These are phyloP conservation scores for Solanum aculeatissimum DNA, from an alignment of 305 asterid genomes.

Conservation along the genomic window DNA sequence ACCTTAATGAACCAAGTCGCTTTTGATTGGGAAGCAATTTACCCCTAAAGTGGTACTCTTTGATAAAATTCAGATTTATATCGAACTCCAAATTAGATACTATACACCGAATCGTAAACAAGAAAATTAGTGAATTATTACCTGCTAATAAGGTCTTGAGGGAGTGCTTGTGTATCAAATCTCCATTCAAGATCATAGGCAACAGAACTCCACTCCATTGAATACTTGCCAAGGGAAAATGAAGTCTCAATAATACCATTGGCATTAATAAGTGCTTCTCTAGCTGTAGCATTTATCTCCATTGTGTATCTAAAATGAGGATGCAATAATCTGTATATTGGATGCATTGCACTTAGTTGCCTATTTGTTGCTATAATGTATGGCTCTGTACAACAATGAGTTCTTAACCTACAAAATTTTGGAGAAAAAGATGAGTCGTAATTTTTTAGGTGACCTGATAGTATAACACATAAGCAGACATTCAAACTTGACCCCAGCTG, in stretches of 20 bases:
- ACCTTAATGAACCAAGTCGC: background rate
- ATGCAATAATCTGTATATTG: slow-evolving; percentile 30
- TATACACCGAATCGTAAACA: too few relatives aligned
- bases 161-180: slow-evolving; percentile 57
- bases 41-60: background rate
- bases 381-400: slow-evolving; percentile 49
- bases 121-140: background rate
- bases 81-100: background rate
- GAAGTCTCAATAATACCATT: slow-evolving; percentile 39
- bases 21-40: background rate
- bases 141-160: slow-evolving; percentile 62
- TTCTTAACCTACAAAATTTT: slow-evolving; percentile 31
- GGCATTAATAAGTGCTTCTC: slow-evolving; percentile 30
- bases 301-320: slow-evolving; percentile 61
- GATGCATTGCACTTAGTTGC: slow-evolving; percentile 60
- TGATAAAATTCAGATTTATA: background rate
- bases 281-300: slow-evolving; percentile 54
- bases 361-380: slow-evolving; percentile 45
- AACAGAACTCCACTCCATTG: slow-evolving; percentile 26
- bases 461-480: too few relatives aligned
- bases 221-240: slow-evolving; percentile 39
- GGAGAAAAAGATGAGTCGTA: background rate
- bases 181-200: slow-evolving; percentile 53
- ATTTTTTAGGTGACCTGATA: background rate
- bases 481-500: background rate